phyloP scores from a whole-genome alignment of 768 basidiomycete genomes.

The Amanita fuliginea region DNA sequence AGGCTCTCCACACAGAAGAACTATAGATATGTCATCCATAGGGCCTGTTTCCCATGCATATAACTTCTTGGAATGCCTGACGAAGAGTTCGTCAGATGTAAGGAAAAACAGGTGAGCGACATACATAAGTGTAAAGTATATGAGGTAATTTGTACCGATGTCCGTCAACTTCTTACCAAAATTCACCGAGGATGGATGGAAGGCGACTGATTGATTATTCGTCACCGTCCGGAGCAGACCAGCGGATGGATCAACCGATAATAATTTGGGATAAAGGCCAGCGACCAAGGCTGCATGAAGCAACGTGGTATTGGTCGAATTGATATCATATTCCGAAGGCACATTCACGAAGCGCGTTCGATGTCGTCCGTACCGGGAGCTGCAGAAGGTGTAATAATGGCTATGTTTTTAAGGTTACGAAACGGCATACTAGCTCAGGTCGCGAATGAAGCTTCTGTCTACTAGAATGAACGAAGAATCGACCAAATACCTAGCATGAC shows the following conservation, averaged over 20 bases:
- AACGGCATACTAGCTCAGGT: constrained; percentile 51
- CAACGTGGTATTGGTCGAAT: constrained; percentile 53
- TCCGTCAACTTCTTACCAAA: constrained; percentile 59
- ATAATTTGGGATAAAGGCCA: constrained; percentile 85
- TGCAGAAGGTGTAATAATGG: constrained; percentile 16
- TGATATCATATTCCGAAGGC: constrained; percentile 59
- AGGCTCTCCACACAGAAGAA: constrained; percentile 81
- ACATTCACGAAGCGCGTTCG: constrained; percentile 67
- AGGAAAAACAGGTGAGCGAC: background rate
- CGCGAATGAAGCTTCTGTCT: constrained; percentile 50
- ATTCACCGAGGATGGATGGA: constrained; percentile 92
- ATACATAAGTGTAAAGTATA: constrained; percentile 86
- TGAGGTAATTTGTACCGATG: constrained; percentile 63
- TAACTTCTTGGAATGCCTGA: constrained; percentile 86
- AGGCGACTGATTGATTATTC: constrained; percentile 67
- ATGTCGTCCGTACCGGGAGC: constrained; percentile 65
- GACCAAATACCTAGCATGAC: constrained; percentile 56
- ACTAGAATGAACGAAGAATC: constrained; percentile 80
- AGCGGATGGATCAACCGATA: constrained; percentile 50
- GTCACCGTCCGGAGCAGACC: constrained; percentile 68
- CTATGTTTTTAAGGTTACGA: constrained; percentile 4
- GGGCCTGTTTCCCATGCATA: constrained; percentile 93
- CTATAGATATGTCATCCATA: constrained; percentile 70
- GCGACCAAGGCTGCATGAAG: constrained; percentile 77
- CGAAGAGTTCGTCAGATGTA: constrained; percentile 1